Conservation (phyloP, 202 grass and related monocot genomes). For the Bolboschoenoplectus hybrid region DNA sequence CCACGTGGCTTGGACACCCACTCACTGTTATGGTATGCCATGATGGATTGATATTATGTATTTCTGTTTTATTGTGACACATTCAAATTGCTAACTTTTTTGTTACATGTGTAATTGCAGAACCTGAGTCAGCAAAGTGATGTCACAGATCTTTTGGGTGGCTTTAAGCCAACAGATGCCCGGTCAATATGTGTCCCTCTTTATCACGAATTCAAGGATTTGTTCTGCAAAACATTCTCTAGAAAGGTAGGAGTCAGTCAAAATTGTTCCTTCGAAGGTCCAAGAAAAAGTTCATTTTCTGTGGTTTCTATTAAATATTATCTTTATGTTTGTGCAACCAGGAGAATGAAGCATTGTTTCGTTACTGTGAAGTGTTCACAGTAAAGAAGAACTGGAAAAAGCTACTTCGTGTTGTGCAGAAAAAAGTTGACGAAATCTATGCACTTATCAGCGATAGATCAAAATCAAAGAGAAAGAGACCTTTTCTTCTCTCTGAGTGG, state of each 20-base stretch:
- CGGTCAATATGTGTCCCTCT: constrained; percentile 82
- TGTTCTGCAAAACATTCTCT: constrained; percentile 70
- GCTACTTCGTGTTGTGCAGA: constrained; percentile 48
- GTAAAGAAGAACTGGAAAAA: constrained; percentile 80
- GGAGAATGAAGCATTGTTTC: constrained; percentile 60
- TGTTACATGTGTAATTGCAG: constrained; percentile 47
- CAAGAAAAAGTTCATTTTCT: not conserved
- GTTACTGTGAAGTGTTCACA: constrained; percentile 46
- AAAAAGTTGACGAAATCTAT: constrained; percentile 28
- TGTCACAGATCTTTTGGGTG: constrained; percentile 91
- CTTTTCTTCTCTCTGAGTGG: constrained; percentile 63
- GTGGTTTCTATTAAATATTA: constrained; percentile 26
- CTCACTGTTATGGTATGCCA: constrained; percentile 82
- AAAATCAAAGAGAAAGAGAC: constrained; percentile 72
- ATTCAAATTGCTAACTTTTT: constrained; percentile 30
- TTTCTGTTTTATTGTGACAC: not conserved
- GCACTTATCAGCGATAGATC: not conserved
- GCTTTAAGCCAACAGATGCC: constrained; percentile 86
- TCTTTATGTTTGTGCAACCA: constrained; percentile 42
- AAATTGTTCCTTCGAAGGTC: not conserved
- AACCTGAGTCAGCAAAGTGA: constrained; percentile 99
- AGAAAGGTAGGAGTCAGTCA: constrained; percentile 49
- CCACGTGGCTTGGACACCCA: constrained; percentile 69
- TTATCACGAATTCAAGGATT: constrained; percentile 78
- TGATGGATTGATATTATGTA: constrained; percentile 19